Evolutionary conservation across 225 moss, liverwort and hornwort genomes (phyloP).

Genomic region (Physcomitrium patens): DNA sequence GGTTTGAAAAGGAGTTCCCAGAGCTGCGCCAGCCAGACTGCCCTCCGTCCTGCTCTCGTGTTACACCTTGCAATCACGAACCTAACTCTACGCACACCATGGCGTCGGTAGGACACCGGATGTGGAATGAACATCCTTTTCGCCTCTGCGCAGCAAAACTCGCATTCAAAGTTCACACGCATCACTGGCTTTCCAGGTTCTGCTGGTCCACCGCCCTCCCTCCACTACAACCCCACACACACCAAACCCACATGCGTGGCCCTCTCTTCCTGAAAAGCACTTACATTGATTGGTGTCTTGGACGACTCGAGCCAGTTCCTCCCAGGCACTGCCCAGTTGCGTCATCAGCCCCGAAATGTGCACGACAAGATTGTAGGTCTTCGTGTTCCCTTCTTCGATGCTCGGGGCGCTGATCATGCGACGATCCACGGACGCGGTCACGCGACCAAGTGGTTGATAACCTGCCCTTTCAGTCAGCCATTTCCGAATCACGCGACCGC

Average conservation of each 20-base stretch:
- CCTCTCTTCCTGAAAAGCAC: constrained; percentile 28
- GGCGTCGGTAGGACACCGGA: constrained; percentile 15
- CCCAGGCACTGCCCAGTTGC: constrained; percentile 63
- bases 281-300: constrained; percentile 63
- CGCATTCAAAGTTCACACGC: background rate
- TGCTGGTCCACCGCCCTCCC: constrained; percentile 12
- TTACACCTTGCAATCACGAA: constrained; percentile 17
- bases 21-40: constrained; percentile 20
- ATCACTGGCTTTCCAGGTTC: constrained; percentile 9
- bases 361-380: constrained; percentile 56
- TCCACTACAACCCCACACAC: constrained; percentile 19
- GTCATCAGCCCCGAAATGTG: constrained; percentile 66
- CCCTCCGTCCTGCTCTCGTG: constrained; percentile 9
- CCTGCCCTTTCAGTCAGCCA: constrained; percentile 70
- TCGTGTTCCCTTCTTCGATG: constrained; percentile 55
- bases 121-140: constrained; percentile 17
- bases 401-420: constrained; percentile 59
- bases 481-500: constrained; percentile 71
- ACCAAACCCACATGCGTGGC: constrained; percentile 24
- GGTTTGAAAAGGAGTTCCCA: constrained; percentile 11
- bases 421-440: constrained; percentile 53
- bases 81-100: constrained; percentile 19
- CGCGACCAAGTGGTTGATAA: constrained; percentile 58
- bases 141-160: background rate
- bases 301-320: constrained; percentile 64